Conservation (phyloP, 345 rosid genomes). For the Raphanus sativus region DNA sequence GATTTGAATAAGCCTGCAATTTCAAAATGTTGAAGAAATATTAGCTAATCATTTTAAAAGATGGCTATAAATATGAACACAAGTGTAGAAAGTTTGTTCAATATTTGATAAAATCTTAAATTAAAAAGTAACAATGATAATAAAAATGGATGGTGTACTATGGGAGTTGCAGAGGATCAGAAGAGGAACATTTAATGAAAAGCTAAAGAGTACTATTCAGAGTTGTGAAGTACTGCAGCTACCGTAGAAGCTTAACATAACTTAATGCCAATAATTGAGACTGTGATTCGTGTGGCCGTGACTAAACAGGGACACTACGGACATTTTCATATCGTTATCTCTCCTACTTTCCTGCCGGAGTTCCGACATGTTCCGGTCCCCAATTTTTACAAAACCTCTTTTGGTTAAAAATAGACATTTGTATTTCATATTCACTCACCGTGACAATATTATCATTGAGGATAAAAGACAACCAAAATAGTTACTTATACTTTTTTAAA, state of each 20-base stretch:
- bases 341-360: constrained; percentile 37
- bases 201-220: constrained; percentile 27
- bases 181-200: constrained; percentile 38
- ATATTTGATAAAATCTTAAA: not conserved
- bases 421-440: constrained; percentile 10
- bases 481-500: constrained; percentile 2
- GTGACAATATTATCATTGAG: constrained; percentile 8
- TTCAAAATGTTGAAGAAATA: not conserved
- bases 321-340: constrained; percentile 27
- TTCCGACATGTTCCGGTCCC: constrained; percentile 39
- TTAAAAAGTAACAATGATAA: not conserved
- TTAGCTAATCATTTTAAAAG: not conserved
- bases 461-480: constrained; percentile 10
- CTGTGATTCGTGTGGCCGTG: constrained; percentile 14
- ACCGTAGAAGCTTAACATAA: constrained; percentile 18
- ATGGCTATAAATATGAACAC: not conserved
- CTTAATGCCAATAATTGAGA: constrained; percentile 30
- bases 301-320: constrained; percentile 34
- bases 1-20: constrained; percentile 93
- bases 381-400: not conserved
- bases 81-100: not conserved
- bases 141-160: not conserved
- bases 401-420: not conserved
- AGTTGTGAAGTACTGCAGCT: constrained; percentile 24
- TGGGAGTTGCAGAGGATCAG: constrained; percentile 28